These are phyloP conservation scores for Wickerhamomyces silvicola DNA, from an alignment of 805 yeast genomes.

Conservation along the genomic window DNA sequence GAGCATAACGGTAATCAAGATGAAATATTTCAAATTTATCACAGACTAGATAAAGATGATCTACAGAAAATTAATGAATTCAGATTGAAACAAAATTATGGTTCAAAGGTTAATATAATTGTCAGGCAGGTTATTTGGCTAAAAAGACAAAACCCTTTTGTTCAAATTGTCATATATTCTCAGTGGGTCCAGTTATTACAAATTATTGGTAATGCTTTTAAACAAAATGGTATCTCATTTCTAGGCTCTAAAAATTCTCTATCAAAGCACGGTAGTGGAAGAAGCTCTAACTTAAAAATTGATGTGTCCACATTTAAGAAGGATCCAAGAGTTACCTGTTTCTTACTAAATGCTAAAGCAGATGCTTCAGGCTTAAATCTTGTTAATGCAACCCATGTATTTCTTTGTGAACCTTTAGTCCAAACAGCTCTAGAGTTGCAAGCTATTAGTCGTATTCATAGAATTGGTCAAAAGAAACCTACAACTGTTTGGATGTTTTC, in stretches of 20 bases:
- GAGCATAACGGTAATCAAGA: slow-evolving; percentile 15
- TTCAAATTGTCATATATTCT: slow-evolving; percentile 80
- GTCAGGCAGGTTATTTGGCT: slow-evolving; percentile 66
- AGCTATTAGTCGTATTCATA: slow-evolving; percentile 85
- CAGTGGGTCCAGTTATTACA: slow-evolving; percentile 79
- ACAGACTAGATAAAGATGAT: slow-evolving; percentile 33
- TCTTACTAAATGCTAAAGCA: slow-evolving; percentile 75
- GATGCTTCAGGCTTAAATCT: slow-evolving; percentile 89
- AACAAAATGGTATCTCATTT: slow-evolving; percentile 46
- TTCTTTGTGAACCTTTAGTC: slow-evolving; percentile 87
- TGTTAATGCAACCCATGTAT: slow-evolving; percentile 88
- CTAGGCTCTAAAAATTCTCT: slow-evolving; percentile 40
- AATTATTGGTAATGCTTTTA: slow-evolving; percentile 60
- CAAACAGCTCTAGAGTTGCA: slow-evolving; percentile 84
- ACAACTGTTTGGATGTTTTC: slow-evolving; percentile 94
- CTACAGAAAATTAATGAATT: slow-evolving; percentile 42
- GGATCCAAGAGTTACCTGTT: slow-evolving; percentile 65
- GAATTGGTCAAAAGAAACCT: slow-evolving; percentile 79
- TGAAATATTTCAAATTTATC: slow-evolving; percentile 17
- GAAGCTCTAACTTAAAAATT: slow-evolving; percentile 3
- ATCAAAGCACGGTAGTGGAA: slow-evolving; percentile 2
- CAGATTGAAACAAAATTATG: slow-evolving; percentile 47
- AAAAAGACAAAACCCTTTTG: slow-evolving; percentile 39
- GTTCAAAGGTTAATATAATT: slow-evolving; percentile 83
- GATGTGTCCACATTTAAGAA: slow-evolving; percentile 57